Base-by-base conservation (phyloP, 192 early-diverging fungal species). In the Coemansia sp. region DNA sequence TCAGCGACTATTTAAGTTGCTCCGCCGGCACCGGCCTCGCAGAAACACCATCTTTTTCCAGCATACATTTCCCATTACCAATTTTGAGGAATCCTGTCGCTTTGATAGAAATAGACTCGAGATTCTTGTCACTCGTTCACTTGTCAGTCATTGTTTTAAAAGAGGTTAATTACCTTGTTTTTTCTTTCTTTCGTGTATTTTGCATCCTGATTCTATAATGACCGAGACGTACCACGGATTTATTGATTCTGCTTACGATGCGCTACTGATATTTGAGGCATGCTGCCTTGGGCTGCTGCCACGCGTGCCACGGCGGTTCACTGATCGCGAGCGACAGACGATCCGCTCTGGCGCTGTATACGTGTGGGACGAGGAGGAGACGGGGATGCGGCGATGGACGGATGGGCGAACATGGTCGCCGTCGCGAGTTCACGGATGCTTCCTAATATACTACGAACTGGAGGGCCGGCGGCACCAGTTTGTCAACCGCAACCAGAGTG, bases 281-380 rank as follows among this genome's bases (percentile, higher is more conserved):
- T 93, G 92, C 64, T 89, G 90, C 65, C 60, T 76, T 20, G 86
- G 87, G 18, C 74, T 84, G 19, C 78, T 93, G 45, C 81, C 84
- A 16, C 74, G 92, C 43, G 87, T 94, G 13, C 92, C 91, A 66
- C 86, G 94, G 9, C 85, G 94, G 35, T 83, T 95, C 27, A 88
- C 90, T 23, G 91, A 93, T 41, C 88, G 88, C 49, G 94, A 95
- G 74, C 87, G 92, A 55, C 84, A 84, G 37, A 81, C 82, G 54
- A 90, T 95, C 62, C 83, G 84, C 51, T 92, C 94, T 3, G 92
- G 92, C 1, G 88, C 92, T 1, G 88, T 94, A 11, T 95, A 92
- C 72, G 87, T 90, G 43, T 95, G 93, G 88, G 92, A 93, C 74
- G 94, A 95, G 82, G 86, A 91, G 47, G 94, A 95, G 62, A 88